These are phyloP conservation scores for Hypoxylon lenormandii DNA, from an alignment of 495 filamentous ascomycete species.

Conservation along the genomic window DNA sequence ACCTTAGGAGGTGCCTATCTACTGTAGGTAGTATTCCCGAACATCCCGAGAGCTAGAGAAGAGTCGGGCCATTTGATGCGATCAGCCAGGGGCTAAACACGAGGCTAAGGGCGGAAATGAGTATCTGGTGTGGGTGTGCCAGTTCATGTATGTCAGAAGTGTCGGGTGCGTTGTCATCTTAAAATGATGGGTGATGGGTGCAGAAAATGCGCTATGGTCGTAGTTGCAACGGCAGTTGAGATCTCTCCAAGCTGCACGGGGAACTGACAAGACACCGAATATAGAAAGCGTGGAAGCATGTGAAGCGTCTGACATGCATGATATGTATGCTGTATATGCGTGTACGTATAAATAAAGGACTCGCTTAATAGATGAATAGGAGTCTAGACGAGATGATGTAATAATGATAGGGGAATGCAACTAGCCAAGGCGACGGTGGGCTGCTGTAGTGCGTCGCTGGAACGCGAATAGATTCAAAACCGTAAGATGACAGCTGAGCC, in stretches of 20 bases:
- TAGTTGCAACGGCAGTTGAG: constrained; percentile 40
- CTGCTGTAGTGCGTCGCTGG: constrained; percentile 29
- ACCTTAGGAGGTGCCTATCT: no score
- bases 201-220: constrained; percentile 15
- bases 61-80: constrained; percentile 34
- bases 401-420: constrained; percentile 28
- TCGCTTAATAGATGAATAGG: constrained; percentile 41
- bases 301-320: constrained; percentile 42
- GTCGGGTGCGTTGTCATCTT: constrained; percentile 33
- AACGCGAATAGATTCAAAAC: constrained; percentile 16
- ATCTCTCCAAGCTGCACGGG: constrained; percentile 30
- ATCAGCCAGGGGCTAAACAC: constrained; percentile 24
- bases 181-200: constrained; percentile 4
- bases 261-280: constrained; percentile 25
- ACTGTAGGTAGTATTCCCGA: constrained; percentile 34
- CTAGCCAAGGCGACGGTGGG: constrained; percentile 15
- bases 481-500: constrained; percentile 25
- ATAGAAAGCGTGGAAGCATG: constrained; percentile 41
- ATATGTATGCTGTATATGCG: constrained; percentile 14
- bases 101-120: constrained; percentile 35
- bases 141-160: constrained; percentile 37
- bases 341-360: constrained; percentile 16
- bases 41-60: constrained; percentile 33
- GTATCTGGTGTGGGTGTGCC: constrained; percentile 27
- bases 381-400: constrained; percentile 43